Evolutionary conservation across 2,329 filamentous ascomycete species (phyloP), one percentile per base, ranked within the genome.

Genomic region (Xylaria digitata): DNA sequence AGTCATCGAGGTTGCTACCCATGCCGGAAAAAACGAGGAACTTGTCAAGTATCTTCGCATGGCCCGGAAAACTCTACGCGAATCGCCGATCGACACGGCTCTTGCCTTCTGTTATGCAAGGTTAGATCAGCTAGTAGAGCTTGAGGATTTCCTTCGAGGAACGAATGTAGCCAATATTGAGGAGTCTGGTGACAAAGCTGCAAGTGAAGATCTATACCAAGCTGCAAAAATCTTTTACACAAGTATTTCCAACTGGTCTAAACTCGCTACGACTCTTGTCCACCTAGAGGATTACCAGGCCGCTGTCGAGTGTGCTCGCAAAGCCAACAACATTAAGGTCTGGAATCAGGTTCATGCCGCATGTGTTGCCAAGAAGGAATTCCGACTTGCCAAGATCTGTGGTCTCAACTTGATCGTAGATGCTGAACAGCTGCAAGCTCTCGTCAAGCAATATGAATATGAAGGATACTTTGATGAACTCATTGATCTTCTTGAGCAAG

Each of bases 191-290:
- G 96, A 99, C 86, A 97, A 97, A 85, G 95, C 96, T 23, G 98
- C 97, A 73, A 92, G 90, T 70, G 96, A 99, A 82, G 95, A 95
- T 67, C 90, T 93, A 77, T 95, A 96, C 77, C 92, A 98, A 84
- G 96, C 96, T 49, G 93, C 96, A 71, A 99, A 99, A 88, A 98
- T 99, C 77, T 99, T 98, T 87, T 99, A 90, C 84, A 93, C 89
- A 63, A 98, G 93, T 83, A 97, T 99, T 78, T 99, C 96, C 61
- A 99, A 99, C 87, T 99, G 96, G 96, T 95, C 95, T 63, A 99
- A 99, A 85, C 90, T 99, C 75, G 94, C 96, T 15, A 98, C 96
- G 11, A 99, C 96, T 11, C 88, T 98, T 67, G 96, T 99, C n/a
- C 94, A 98, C 80, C 89, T 99, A 6, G 92, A 90, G 71, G 96